A percentile compares a stretch with the other conserved stretches of the same genome.
Evolutionary conservation across 257 asterid species (phyloP).

Genomic region (Cinchona pubescens): DNA sequence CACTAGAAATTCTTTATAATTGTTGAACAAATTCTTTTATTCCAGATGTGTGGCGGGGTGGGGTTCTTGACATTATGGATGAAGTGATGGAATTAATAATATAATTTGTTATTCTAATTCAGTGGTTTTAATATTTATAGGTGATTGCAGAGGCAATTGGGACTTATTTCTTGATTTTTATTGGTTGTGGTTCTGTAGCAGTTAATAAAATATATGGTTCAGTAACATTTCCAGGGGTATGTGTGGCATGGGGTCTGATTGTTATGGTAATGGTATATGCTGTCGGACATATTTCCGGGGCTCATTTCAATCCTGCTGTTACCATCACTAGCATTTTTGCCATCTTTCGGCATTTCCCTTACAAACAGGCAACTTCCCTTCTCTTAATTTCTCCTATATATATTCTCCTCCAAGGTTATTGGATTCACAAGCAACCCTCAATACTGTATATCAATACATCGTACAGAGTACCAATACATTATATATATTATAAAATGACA

Average conservation of each 20-base stretch:
- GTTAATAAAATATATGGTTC: slow-evolving; percentile 52
- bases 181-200: slow-evolving; percentile 61
- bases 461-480: too few species aligned
- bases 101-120: too few species aligned
- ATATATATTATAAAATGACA: too few species aligned
- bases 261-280: slow-evolving; percentile 66
- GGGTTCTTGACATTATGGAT: too few species aligned
- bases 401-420: too few species aligned
- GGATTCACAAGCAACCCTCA: too few species aligned
- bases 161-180: slow-evolving; percentile 54
- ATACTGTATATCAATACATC: too few species aligned
- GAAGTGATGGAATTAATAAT: too few species aligned
- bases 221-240: slow-evolving; percentile 59
- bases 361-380: slow-evolving; percentile 30
- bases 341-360: slow-evolving; percentile 53
- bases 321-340: slow-evolving; percentile 62
- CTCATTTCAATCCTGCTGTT: slow-evolving; percentile 73
- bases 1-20: neutral
- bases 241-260: slow-evolving; percentile 48
- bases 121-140: slow-evolving; percentile 17
- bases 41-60: slow-evolving; percentile 52
- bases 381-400: too few species aligned
- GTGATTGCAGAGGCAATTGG: slow-evolving; percentile 63
- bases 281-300: slow-evolving; percentile 72
- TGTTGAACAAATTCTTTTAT: neutral